phyloP scores from a whole-genome alignment of 108 stramenopile species.

The Nitzschia putrida region DNA sequence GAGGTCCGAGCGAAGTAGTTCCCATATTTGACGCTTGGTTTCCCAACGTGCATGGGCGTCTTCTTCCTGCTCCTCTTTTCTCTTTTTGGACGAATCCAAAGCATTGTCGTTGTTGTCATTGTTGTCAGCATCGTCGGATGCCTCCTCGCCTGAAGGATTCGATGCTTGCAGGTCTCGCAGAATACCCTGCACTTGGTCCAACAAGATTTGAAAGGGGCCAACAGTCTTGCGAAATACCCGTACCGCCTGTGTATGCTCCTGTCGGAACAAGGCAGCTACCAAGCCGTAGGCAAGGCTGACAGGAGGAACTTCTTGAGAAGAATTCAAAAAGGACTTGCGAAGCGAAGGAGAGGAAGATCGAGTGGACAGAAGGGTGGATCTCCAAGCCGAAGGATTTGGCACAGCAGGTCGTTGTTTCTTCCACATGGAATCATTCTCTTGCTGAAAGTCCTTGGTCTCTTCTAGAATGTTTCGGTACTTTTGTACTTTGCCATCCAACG shows the following conservation, averaged over 20 bases:
- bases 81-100: neutral
- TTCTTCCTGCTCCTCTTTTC: slow-evolving; percentile 12
- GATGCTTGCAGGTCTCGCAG: neutral
- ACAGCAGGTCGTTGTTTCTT: neutral
- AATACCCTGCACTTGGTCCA: slow-evolving; percentile 12
- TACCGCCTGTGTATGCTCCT: slow-evolving; percentile 3
- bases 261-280: slow-evolving; percentile 24
- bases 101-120: neutral
- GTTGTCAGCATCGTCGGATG: neutral
- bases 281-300: slow-evolving; percentile 24
- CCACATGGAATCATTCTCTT: slow-evolving; percentile 1
- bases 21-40: slow-evolving; percentile 28
- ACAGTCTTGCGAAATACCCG: slow-evolving; percentile 4
- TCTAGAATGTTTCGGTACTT: slow-evolving; percentile 13
- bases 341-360: neutral
- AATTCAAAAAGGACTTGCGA: neutral
- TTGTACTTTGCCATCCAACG: slow-evolving; percentile 15
- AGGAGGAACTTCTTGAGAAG: neutral
- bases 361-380: neutral
- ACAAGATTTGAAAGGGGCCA: slow-evolving; percentile 10
- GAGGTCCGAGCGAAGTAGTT: slow-evolving; percentile 11
- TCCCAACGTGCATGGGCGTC: slow-evolving; percentile 18
- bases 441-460: slow-evolving; percentile 24
- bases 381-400: neutral
- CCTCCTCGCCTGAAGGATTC: neutral